phyloP scores from a whole-genome alignment of 768 basidiomycete genomes.

The Hericium erinaceus region DNA sequence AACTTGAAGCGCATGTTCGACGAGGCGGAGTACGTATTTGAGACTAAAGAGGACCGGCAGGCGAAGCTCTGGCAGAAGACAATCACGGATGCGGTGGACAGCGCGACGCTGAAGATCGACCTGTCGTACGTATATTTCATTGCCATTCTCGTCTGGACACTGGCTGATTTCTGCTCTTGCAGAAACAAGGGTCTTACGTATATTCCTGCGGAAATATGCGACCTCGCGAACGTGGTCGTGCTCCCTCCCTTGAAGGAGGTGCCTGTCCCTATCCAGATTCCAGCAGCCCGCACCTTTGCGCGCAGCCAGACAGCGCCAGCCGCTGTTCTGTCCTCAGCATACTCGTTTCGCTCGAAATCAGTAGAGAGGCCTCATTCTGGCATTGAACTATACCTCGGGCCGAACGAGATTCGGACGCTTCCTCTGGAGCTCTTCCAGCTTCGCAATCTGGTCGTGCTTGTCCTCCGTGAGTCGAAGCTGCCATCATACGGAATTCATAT shows the following conservation, averaged over 20 bases:
- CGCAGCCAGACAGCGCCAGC: background rate
- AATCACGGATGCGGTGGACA: background rate
- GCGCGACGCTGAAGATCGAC: background rate
- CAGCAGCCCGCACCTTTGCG: background rate
- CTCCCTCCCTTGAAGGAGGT: background rate
- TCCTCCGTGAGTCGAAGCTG: slow-evolving; percentile 4
- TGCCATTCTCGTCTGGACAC: background rate
- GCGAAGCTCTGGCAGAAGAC: background rate
- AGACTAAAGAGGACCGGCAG: background rate
- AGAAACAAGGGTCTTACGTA: background rate
- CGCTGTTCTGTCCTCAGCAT: background rate
- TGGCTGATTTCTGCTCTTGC: background rate
- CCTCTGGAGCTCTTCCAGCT: slow-evolving; percentile 11
- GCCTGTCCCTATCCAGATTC: background rate
- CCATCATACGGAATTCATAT: background rate
- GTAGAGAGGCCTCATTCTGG: background rate
- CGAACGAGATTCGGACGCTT: slow-evolving; percentile 9
- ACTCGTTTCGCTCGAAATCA: background rate
- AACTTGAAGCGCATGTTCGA: background rate
- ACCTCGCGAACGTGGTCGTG: background rate
- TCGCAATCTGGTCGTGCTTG: slow-evolving; percentile 11
- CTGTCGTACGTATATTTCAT: background rate
- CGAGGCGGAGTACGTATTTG: background rate
- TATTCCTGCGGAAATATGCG: background rate
- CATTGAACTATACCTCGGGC: slow-evolving; percentile 10